Base-by-base conservation (phyloP, 2,329 filamentous ascomycete species). In the Diaporthe sp. region DNA sequence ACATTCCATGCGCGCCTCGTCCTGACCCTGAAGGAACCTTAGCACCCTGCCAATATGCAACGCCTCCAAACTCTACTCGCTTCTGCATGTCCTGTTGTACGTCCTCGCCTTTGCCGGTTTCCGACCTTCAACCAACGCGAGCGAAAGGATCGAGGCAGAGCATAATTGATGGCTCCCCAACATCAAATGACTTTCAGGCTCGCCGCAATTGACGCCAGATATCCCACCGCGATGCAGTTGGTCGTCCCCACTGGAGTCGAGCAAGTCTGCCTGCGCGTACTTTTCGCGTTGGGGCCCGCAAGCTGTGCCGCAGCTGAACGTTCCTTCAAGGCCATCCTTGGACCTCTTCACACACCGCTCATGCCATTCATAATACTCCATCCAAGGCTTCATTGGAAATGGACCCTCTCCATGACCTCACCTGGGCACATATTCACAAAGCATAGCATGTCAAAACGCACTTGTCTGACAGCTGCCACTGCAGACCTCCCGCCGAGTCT, bases 201-300 rank as follows among this genome's bases (percentile, higher is more conserved):
- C 45, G 30, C 64, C 64, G 64, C 64, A 33, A 68, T 54, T 54
- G 64, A 68, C 47, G 45, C 45, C 64, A 54, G 64, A 68, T 68
- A 54, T 68, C n/a, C 30, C 47, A 38, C 45, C 19, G 17, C 15
- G 30, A 47, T 68, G 47, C 45, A 40, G 64, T 33, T 33, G 25
- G 45, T 13, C 1, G 9, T 22, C 30, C 45, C 30, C 64, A 52
- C 45, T 22, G 45, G 2, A 10, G 45, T 17, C 15, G 45, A 50
- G 10, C 22, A 9, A 25, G 61, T 12, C 40, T 50, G 61, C 45
- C 42, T 42, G 61, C 42, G 61, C 61, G 45, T 38, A 52, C 64
- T 52, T 67, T 67, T 67, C 30, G 22, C 28, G 33, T 40, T n/a
- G 64, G 45, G 45, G 33, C n/a, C 64, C 64, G 33, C 64, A 54